Evolutionary conservation across 768 basidiomycete genomes (phyloP).

Genomic region (Psilocybe subaeruginosa): DNA sequence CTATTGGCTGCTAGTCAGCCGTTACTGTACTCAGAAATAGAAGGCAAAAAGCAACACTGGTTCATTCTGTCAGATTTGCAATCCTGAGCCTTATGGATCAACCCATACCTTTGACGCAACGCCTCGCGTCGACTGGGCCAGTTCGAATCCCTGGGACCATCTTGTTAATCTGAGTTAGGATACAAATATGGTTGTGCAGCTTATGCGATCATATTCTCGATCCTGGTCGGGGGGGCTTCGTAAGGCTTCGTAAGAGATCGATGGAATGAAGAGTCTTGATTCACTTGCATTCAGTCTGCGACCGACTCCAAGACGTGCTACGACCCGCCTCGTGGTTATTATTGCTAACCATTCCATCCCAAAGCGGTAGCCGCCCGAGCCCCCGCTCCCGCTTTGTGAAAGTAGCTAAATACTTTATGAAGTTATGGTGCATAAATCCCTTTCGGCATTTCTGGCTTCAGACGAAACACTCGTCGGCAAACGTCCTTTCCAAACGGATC

Average conservation of each 20-base stretch:
- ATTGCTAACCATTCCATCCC: conserved; percentile 18
- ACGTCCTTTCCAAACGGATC: conserved; percentile 32
- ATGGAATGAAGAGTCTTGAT: conserved; percentile 31
- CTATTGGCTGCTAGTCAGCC: conserved; percentile 8
- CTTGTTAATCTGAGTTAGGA: conserved; percentile 15
- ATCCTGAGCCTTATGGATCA: conserved; percentile 1
- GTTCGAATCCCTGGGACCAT: neutral
- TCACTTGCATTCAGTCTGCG: conserved; percentile 24
- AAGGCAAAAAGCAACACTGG: conserved; percentile 12
- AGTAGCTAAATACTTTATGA: conserved; percentile 27
- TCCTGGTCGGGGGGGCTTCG: conserved; percentile 22
- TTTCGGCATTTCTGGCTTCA: conserved; percentile 16
- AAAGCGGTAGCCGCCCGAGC: conserved; percentile 13
- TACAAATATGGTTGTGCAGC: conserved; percentile 5
- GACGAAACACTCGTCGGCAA: conserved; percentile 15
- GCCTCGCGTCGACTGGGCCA: conserved; percentile 9
- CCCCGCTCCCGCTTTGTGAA: conserved; percentile 14
- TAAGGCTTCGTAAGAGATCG: conserved; percentile 27
- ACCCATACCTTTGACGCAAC: conserved; percentile 6
- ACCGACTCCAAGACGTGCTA: conserved; percentile 17
- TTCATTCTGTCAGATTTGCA: conserved; percentile 15
- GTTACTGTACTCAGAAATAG: neutral
- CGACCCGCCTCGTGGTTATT: conserved; percentile 25
- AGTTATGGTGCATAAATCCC: conserved; percentile 10
- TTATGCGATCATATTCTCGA: conserved; percentile 15